Percentiles rank a stretch among this genome's conserved stretches.
Evolutionary conservation across 352 stramenopile genomes (phyloP).

Genomic region (Lagenidium giganteum): DNA sequence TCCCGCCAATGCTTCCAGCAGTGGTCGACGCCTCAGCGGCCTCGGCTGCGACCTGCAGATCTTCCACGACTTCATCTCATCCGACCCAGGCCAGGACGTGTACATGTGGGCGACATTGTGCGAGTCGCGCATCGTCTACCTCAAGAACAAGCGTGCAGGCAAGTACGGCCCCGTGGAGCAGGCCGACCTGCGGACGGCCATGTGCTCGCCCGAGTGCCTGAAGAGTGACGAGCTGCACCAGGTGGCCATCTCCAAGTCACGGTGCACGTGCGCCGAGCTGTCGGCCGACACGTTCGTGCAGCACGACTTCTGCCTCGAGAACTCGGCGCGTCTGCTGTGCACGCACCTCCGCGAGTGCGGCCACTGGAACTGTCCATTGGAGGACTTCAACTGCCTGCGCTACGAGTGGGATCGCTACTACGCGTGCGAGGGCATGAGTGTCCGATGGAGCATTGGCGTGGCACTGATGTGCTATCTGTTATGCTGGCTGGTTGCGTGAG

Average conservation of each 20-base stretch:
- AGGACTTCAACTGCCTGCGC: slow-evolving; percentile 90
- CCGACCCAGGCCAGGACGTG: slow-evolving; percentile 52
- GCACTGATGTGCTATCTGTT: no score
- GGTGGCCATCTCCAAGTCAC: slow-evolving; percentile 62
- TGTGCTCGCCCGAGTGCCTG: slow-evolving; percentile 85
- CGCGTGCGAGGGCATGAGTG: slow-evolving; percentile 25
- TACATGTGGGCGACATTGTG: slow-evolving; percentile 71
- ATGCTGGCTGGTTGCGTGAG: no score
- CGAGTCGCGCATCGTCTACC: slow-evolving; percentile 69
- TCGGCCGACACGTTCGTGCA: slow-evolving; percentile 58
- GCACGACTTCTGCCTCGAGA: slow-evolving; percentile 80
- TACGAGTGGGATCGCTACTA: slow-evolving; percentile 84
- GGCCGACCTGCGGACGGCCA: slow-evolving; percentile 60
- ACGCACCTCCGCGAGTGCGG: slow-evolving; percentile 83
- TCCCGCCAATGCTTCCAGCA: no score
- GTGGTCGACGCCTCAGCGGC: no score
- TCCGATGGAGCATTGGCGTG: slow-evolving; percentile 5
- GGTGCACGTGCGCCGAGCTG: slow-evolving; percentile 80
- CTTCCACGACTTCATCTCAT: slow-evolving; percentile 51
- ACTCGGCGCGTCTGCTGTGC: slow-evolving; percentile 78
- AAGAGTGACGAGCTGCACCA: slow-evolving; percentile 74
- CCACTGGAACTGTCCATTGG: slow-evolving; percentile 78
- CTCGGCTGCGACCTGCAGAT: slow-evolving; percentile 40
- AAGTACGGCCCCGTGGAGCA: slow-evolving; percentile 58
- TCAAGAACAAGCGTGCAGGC: slow-evolving; percentile 54